phyloP scores from a whole-genome alignment of 345 rosid species.

The Chamaenerion angustifolium region DNA sequence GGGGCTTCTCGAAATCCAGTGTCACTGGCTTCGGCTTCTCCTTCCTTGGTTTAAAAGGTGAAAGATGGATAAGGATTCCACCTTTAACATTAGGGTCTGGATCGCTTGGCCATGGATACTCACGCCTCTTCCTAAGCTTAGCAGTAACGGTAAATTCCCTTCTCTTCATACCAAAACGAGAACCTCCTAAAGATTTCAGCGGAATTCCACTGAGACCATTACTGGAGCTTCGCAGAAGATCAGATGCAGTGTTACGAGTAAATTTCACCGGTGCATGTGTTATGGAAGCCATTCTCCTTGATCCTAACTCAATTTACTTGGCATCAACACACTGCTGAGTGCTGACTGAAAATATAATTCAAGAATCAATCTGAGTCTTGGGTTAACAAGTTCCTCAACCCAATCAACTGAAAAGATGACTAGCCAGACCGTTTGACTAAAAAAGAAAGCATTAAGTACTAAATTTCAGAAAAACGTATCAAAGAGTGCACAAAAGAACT shows the following conservation, averaged over 20 bases:
- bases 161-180: slow-evolving; percentile 17
- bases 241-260: slow-evolving; percentile 41
- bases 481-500: too few relatives aligned
- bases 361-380: too few relatives aligned
- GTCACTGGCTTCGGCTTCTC: slow-evolving; percentile 65
- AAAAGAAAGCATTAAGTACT: too few relatives aligned
- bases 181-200: slow-evolving; percentile 39
- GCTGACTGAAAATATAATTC: too few relatives aligned
- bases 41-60: slow-evolving; percentile 67
- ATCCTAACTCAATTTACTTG: neutral
- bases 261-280: slow-evolving; percentile 38
- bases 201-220: slow-evolving; percentile 41
- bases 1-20: slow-evolving; percentile 86
- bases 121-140: slow-evolving; percentile 74
- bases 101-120: slow-evolving; percentile 85
- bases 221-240: slow-evolving; percentile 64
- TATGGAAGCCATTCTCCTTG: slow-evolving; percentile 40
- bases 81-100: slow-evolving; percentile 93
- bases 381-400: too few relatives aligned
- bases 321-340: neutral
- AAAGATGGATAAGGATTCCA: slow-evolving; percentile 64
- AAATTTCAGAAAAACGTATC: too few relatives aligned
- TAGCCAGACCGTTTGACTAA: too few relatives aligned
- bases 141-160: slow-evolving; percentile 28
- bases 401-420: too few relatives aligned